A percentile compares a stretch with the other conserved stretches of the same genome.
These are phyloP conservation scores for Fraxinus sp. DNA, from an alignment of 305 asterid species.

Conservation along the genomic window DNA sequence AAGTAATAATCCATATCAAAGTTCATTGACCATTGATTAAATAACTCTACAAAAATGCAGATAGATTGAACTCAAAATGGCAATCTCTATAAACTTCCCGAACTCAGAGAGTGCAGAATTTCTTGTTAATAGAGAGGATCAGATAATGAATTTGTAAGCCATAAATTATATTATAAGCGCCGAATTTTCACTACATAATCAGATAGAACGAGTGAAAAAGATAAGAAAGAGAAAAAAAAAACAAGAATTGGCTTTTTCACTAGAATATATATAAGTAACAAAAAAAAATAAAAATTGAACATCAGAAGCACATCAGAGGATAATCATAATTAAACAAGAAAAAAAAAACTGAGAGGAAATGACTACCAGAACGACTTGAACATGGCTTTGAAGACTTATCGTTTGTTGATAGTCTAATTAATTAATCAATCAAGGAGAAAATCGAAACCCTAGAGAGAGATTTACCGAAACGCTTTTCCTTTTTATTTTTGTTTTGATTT, in stretches of 20 bases:
- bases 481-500: no score
- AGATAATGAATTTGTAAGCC: background rate
- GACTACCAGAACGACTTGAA: background rate
- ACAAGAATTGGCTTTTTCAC: background rate
- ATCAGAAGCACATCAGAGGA: background rate
- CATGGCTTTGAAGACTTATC: background rate
- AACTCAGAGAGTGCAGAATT: background rate
- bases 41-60: background rate
- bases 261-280: no score
- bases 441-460: background rate
- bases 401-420: no score
- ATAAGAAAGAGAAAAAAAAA: no score
- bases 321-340: background rate
- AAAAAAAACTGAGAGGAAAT: background rate
- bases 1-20: no score
- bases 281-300: background rate
- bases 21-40: no score
- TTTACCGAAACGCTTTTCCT: background rate
- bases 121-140: background rate
- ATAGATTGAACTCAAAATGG: background rate
- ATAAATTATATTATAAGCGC: no score
- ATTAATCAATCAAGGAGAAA: background rate
- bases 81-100: background rate
- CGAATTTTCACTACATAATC: no score
- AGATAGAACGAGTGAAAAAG: background rate